These are phyloP conservation scores for Boechera divaricarpa DNA, from an alignment of 345 rosid genomes.

Conservation along the genomic window DNA sequence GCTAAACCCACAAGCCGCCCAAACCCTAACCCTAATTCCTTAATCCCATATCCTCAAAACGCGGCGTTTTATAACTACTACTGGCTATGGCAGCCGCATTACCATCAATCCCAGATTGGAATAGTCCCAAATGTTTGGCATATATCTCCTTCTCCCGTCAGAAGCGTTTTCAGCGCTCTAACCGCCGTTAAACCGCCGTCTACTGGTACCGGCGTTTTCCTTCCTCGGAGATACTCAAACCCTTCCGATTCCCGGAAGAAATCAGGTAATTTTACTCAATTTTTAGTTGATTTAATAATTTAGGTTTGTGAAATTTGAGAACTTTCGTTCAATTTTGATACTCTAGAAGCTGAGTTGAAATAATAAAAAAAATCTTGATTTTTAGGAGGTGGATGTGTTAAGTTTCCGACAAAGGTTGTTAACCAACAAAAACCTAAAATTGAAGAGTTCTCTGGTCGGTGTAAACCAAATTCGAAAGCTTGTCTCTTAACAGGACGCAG, in stretches of 20 bases:
- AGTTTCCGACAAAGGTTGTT: conserved; percentile 57
- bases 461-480: conserved; percentile 42
- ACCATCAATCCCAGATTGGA: background rate
- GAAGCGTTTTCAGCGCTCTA: conserved; percentile 43
- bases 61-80: conserved; percentile 29
- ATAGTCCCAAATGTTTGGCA: conserved; percentile 8
- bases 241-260: conserved; percentile 61
- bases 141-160: conserved; percentile 39
- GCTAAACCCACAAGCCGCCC: conserved; percentile 19
- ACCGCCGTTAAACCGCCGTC: conserved; percentile 50
- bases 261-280: conserved; percentile 50
- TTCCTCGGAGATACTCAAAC: conserved; percentile 63
- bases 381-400: conserved; percentile 48
- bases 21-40: conserved; percentile 33
- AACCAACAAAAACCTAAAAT: conserved; percentile 56
- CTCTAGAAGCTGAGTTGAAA: conserved; percentile 8
- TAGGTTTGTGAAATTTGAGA: background rate
- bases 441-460: conserved; percentile 36
- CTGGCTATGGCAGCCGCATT: conserved; percentile 27
- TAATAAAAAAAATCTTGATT: background rate
- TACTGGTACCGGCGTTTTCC: conserved; percentile 87
- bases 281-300: background rate
- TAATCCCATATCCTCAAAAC: conserved; percentile 22
- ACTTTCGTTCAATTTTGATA: background rate
- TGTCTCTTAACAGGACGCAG: conserved; percentile 31